phyloP scores from a whole-genome alignment of 169 alveolate genomes.

The Plasmodium coatneyi region DNA sequence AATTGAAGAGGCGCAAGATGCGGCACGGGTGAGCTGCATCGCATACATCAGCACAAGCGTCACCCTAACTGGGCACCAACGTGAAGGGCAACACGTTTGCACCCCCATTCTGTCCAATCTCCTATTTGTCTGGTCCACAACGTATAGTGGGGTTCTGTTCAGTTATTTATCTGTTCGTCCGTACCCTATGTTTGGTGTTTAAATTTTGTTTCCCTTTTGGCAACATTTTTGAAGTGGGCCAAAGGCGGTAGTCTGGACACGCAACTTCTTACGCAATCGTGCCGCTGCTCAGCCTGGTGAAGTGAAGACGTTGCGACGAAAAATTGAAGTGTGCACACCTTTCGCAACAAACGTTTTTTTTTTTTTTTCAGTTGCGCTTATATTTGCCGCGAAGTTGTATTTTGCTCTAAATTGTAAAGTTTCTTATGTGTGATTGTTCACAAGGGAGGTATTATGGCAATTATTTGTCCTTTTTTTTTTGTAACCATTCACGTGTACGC shows the following conservation, averaged over 20 bases:
- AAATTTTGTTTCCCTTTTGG: background rate
- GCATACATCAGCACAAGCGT: background rate
- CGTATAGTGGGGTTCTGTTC: background rate
- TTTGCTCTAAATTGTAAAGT: background rate
- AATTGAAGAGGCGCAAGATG: slow-evolving; percentile 16
- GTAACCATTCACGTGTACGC: background rate
- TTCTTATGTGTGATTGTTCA: background rate
- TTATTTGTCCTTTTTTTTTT: no score
- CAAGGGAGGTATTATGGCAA: background rate
- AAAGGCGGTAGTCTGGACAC: background rate
- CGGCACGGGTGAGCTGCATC: background rate
- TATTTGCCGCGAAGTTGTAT: background rate
- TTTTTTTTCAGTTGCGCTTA: background rate
- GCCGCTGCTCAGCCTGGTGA: background rate
- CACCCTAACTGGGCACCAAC: background rate
- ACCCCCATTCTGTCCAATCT: background rate
- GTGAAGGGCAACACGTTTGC: background rate
- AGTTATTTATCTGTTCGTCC: background rate
- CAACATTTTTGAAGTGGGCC: background rate
- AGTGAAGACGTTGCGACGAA: background rate
- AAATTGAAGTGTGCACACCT: background rate
- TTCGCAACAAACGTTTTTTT: no score
- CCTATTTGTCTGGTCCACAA: background rate
- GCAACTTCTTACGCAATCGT: background rate
- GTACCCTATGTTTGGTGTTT: background rate